Evolutionary conservation across 495 filamentous ascomycete species (phyloP), one percentile per base, ranked within the genome.

Genomic region (Penicillium samsonianum): DNA sequence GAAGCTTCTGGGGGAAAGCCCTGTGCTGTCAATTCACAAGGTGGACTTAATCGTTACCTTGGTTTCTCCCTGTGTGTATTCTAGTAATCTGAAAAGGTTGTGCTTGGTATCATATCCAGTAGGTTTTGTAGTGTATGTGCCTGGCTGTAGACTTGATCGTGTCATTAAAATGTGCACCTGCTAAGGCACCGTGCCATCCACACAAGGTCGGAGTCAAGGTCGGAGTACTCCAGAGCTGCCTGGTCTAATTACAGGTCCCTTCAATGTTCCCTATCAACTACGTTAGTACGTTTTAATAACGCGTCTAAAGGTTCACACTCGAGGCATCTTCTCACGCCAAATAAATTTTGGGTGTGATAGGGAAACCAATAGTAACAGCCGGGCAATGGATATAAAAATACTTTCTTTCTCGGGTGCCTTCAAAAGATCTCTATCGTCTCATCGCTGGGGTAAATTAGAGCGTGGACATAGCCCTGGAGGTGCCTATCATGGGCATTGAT

Each of bases 1-100:
- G 71, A 71, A 72, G 59, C 67, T 71, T 72, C 76, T 79, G 83
- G 87, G 90, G 90, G 91, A 96, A 96, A 90, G 91, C 91, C 91
- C 90, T 96, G 91, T 91, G 84, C 83, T 82, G 76, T 77, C 75
- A 76, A 78, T 77, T 76, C 69, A 75, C 73, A 71, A 84, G 83
- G 74, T 81, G 78, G 72, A 83, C 82, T 82, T 87, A 69, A 84
- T 67, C 77, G 84, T 84, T 80, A 69, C 73, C 77, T 79, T 78
- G 75, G 77, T 75, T 74, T 77, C 73, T 76, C 72, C 75, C 70
- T 76, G 69, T 73, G 65, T 79, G 67, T 79, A 61, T 64, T 55
- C 63, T 68, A 73, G 69, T 78, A 75, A 73, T 70, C 60, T 61
- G 65, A 73, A 73, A 68, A 67, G 68, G 72, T 72, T 62, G 68